Base-by-base conservation (phyloP, 805 yeast genomes). In the Zygosaccharomyces rouxii region DNA sequence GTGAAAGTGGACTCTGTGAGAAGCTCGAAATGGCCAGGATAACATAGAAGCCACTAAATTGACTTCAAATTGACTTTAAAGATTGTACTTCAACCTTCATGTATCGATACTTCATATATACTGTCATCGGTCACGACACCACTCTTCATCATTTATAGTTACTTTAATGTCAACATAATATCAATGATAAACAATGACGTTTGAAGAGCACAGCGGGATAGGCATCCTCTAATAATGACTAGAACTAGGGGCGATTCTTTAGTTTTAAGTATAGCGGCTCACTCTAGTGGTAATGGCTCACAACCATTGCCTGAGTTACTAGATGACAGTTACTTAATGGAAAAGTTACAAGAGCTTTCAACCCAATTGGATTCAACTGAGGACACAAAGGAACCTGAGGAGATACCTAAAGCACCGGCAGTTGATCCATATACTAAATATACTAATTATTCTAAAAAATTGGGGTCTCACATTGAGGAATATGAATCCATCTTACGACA, bases 251-350 rank as follows among this genome's bases (percentile, higher is more conserved):
- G 83, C 47, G 75, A 77, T 50, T 83, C 89, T 2, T 76, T 82
- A 51, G 88, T 83, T 0, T 80, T 80, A 44, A 66, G 71, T 26
- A 81, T 83, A 41, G 89, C 89, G 0, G 64, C 74, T 38, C 78
- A 75, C 30, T 51, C 49, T 43, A 53, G 49, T 41, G 62, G 44
- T 43, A 55, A n/a, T 22, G 54, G 5, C 51, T 58, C 10, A 46
- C 55, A 16, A 51, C 45, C 42, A 10, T 30, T 53, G 9, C 51
- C 63, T 18, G 60, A 37, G 35, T 59, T 71, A 2, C 56, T 57
- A 28, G 65, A 64, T 31, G 66, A 62, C 9, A 39, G 55, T 3
- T 60, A 59, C 48, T 47, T 62, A 10, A 44, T 60, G 28, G 53
- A 56, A 13, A 53, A 54, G 38, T 49, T 62, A 26, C 52, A 57